These are phyloP conservation scores for Solanum chiquidenum DNA, from an alignment of 257 asterid species.

Conservation along the genomic window DNA sequence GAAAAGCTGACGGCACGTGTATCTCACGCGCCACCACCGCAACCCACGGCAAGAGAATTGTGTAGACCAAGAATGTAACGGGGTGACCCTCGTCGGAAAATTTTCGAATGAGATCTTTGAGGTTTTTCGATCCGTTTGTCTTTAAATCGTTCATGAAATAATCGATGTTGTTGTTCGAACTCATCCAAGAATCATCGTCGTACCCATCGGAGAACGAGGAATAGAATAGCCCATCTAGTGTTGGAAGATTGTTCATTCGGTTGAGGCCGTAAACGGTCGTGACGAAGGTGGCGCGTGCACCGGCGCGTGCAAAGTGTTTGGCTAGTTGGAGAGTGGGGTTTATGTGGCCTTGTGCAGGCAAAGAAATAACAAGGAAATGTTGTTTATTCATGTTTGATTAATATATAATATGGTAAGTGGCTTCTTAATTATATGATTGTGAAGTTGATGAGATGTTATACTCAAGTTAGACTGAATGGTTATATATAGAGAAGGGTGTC, in stretches of 20 bases:
- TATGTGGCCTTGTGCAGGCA: background rate
- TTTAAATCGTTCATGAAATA: background rate
- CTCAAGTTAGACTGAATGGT: too few species aligned
- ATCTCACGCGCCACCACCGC: background rate
- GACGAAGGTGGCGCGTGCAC: background rate
- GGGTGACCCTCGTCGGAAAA: background rate
- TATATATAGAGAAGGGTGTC: background rate
- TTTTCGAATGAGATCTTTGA: background rate
- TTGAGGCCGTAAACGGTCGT: background rate
- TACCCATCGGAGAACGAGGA: background rate
- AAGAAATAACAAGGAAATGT: background rate
- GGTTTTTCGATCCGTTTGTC: background rate
- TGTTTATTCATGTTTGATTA: background rate
- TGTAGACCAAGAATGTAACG: background rate
- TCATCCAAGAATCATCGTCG: background rate
- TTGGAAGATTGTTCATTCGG: background rate
- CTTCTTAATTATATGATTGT: background rate
- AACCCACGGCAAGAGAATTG: background rate
- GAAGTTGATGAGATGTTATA: background rate
- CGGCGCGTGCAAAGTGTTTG: background rate
- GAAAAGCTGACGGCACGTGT: background rate
- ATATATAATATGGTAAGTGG: background rate
- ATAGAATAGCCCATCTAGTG: background rate
- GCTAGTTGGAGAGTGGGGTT: background rate
- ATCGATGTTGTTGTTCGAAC: background rate